A percentile compares a stretch with the other conserved stretches of the same genome.
Evolutionary conservation across 352 stramenopile species (phyloP).

Genomic region (Peronospora destructor): DNA sequence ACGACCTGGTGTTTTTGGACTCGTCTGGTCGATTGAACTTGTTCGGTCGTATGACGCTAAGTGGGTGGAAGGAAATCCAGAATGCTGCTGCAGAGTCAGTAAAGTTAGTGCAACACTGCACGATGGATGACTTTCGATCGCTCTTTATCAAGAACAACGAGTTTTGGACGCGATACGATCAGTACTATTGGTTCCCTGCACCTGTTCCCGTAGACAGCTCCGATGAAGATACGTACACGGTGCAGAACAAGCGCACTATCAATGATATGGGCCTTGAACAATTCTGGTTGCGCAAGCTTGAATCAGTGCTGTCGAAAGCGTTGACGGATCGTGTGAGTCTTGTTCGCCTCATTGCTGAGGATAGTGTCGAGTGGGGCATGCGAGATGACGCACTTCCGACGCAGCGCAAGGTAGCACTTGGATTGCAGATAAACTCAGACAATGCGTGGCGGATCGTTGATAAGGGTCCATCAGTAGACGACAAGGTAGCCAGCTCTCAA

Average conservation of each 20-base stretch:
- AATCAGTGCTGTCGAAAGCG: constrained; percentile 39
- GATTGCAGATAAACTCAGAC: constrained; percentile 70
- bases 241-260: constrained; percentile 62
- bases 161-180: constrained; percentile 82
- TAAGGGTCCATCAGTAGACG: constrained; percentile 82
- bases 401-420: constrained; percentile 62
- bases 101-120: constrained; percentile 51
- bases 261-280: constrained; percentile 71
- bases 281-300: constrained; percentile 60
- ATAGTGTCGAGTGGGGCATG: constrained; percentile 47
- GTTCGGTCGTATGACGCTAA: constrained; percentile 53
- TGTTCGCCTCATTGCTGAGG: constrained; percentile 44
- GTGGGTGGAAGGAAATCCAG: constrained; percentile 68
- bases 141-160: constrained; percentile 79
- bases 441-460: constrained; percentile 82
- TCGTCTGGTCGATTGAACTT: constrained; percentile 70
- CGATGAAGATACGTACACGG: constrained; percentile 51
- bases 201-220: constrained; percentile 43
- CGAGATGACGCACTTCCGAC: constrained; percentile 31
- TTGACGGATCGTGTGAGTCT: constrained; percentile 64
- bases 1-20: constrained; percentile 73
- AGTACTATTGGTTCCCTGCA: constrained; percentile 79
- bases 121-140: constrained; percentile 67
- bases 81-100: constrained; percentile 53
- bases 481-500: constrained; percentile 48